phyloP scores from a whole-genome alignment of 176 grass and related monocot genomes.

The Poa annua region DNA sequence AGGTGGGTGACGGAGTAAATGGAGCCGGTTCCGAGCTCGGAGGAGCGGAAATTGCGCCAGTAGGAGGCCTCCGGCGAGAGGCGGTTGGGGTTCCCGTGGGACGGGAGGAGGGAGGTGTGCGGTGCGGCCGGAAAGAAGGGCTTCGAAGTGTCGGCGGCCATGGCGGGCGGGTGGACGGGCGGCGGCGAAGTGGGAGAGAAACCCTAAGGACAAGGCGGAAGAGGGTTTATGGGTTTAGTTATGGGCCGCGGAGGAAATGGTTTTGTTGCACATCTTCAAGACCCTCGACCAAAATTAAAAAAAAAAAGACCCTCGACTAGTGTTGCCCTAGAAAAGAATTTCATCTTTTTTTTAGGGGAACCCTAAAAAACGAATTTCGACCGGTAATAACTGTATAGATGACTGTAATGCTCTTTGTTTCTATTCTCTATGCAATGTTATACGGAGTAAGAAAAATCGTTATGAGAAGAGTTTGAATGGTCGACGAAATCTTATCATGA shows the following conservation, averaged over 20 bases:
- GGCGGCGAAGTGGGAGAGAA: constrained; percentile 18
- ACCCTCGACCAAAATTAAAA: too few relatives aligned
- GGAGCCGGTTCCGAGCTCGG: constrained; percentile 54
- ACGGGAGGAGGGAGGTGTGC: constrained; percentile 43
- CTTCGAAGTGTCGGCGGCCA: constrained; percentile 60
- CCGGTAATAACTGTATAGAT: too few relatives aligned
- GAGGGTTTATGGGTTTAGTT: constrained; percentile 24
- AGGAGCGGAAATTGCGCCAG: constrained; percentile 80
- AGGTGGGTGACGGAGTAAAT: constrained; percentile 71
- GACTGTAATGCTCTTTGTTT: too few relatives aligned
- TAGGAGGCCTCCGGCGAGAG: constrained; percentile 61
- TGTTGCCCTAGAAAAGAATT: neutral
- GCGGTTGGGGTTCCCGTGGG: constrained; percentile 31
- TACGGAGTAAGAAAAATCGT: too few relatives aligned
- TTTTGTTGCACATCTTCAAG: neutral
- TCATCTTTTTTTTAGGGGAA: too few relatives aligned
- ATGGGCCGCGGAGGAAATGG: constrained; percentile 1
- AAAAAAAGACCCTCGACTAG: too few relatives aligned
- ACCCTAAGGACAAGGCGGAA: neutral
- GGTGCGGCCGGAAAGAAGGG: constrained; percentile 58
- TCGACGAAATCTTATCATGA: too few relatives aligned
- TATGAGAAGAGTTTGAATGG: too few relatives aligned
- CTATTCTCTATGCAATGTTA: too few relatives aligned
- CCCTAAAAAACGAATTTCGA: too few relatives aligned
- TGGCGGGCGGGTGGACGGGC: constrained; percentile 31